Conservation (phyloP, 306 rosid genomes). For the Cercis canadensis region DNA sequence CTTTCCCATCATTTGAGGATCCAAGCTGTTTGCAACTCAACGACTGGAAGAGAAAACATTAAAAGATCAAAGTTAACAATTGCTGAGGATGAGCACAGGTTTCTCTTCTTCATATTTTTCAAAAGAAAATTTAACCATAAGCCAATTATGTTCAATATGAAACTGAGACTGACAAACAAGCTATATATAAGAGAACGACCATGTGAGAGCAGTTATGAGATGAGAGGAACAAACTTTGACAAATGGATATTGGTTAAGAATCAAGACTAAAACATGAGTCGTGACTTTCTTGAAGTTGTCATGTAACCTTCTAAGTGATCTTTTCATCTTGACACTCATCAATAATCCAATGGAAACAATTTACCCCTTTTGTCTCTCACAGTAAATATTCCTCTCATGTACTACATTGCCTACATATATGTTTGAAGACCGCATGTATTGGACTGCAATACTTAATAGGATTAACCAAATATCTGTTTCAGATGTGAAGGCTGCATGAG, state of each 20-base stretch:
- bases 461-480: no score
- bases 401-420: not conserved
- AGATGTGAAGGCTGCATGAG: no score
- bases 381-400: not conserved
- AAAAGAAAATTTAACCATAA: no score
- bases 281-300: no score
- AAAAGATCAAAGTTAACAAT: conserved; percentile 9
- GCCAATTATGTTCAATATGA: conserved; percentile 18
- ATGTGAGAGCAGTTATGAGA: not conserved
- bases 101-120: no score
- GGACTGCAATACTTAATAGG: no score
- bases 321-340: not conserved
- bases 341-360: conserved; percentile 8
- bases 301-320: not conserved
- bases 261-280: no score
- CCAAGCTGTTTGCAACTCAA: conserved; percentile 49
- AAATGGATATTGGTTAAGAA: no score
- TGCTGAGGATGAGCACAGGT: no score
- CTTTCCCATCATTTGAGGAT: conserved; percentile 46
- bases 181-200: conserved; percentile 1
- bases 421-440: not conserved
- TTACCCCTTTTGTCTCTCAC: not conserved
- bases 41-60: conserved; percentile 48
- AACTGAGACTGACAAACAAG: not conserved
- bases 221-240: not conserved